phyloP scores from a whole-genome alignment of 2,329 filamentous ascomycete species.

The Magnaporthales sp. region DNA sequence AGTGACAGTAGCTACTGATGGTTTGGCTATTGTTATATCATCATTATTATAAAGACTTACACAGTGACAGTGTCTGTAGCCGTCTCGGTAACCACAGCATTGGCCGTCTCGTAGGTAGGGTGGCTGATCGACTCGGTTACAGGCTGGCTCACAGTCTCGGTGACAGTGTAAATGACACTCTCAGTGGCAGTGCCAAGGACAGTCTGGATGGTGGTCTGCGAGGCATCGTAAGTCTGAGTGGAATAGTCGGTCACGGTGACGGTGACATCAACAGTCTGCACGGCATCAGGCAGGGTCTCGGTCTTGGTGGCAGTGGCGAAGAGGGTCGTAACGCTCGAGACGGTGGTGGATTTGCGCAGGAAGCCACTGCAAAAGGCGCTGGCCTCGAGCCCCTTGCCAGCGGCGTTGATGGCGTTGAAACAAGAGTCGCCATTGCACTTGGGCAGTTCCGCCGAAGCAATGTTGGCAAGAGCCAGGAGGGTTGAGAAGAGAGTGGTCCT shows the following conservation, averaged over 20 bases:
- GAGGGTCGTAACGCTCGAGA: not conserved
- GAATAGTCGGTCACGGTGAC: not conserved
- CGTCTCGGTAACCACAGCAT: not conserved
- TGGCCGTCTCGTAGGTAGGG: not conserved
- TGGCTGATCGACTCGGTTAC: not conserved
- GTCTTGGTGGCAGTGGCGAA: not conserved
- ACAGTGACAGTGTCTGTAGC: not conserved
- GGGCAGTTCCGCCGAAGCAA: not conserved
- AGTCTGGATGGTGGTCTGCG: not conserved
- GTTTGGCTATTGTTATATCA: no score
- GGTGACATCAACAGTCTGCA: not conserved
- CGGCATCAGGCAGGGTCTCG: not conserved
- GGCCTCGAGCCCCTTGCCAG: not conserved
- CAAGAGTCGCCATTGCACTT: not conserved
- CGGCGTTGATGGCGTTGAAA: not conserved
- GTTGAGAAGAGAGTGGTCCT: not conserved
- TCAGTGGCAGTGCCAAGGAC: not conserved
- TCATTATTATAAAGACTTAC: no score
- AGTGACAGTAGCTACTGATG: no score
- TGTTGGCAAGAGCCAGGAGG: not conserved
- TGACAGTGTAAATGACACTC: not conserved
- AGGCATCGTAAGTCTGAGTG: not conserved
- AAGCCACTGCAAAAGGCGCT: not conserved
- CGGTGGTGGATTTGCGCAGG: not conserved
- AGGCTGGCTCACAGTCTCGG: not conserved